A percentile compares a stretch with the other conserved stretches of the same genome.
phyloP scores from a whole-genome alignment of 1,139 yeast species.

The Wickerhamomyces sp. region DNA sequence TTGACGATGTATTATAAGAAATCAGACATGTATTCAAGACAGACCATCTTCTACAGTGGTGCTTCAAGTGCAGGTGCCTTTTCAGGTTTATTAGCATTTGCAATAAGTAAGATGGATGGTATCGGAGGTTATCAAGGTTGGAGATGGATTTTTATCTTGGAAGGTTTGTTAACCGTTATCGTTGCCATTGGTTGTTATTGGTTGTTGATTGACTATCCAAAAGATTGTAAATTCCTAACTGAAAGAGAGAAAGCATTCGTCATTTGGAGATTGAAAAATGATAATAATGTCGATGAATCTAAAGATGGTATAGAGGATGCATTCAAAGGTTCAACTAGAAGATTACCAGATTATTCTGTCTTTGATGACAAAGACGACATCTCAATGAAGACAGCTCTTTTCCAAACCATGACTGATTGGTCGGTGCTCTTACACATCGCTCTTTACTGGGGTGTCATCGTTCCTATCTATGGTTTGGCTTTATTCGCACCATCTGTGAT shows the following conservation, averaged over 20 bases:
- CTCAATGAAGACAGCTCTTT: conserved; percentile 9
- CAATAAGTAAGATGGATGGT: conserved; percentile 31
- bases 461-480: conserved; percentile 18
- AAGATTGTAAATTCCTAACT: conserved; percentile 40
- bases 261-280: conserved; percentile 37
- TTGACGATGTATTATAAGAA: conserved; percentile 46
- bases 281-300: conserved; percentile 7
- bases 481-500: conserved; percentile 25
- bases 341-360: conserved; percentile 6
- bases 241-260: conserved; percentile 42
- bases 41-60: conserved; percentile 45
- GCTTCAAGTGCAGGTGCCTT: conserved; percentile 49
- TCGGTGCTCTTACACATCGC: conserved; percentile 14
- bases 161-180: conserved; percentile 48
- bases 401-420: conserved; percentile 14
- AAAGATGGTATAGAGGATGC: background rate
- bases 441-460: conserved; percentile 14
- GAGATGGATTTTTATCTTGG: conserved; percentile 59
- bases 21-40: conserved; percentile 41
- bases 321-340: conserved; percentile 1
- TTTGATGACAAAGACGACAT: conserved; percentile 14
- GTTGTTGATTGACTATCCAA: conserved; percentile 46
- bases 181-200: conserved; percentile 43
- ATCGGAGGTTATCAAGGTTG: conserved; percentile 38
- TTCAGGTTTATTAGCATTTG: conserved; percentile 41